Evolutionary conservation across 2,329 filamentous ascomycete genomes (phyloP), one percentile per base, ranked within the genome.

Genomic region (Fusarium euwallaceae): DNA sequence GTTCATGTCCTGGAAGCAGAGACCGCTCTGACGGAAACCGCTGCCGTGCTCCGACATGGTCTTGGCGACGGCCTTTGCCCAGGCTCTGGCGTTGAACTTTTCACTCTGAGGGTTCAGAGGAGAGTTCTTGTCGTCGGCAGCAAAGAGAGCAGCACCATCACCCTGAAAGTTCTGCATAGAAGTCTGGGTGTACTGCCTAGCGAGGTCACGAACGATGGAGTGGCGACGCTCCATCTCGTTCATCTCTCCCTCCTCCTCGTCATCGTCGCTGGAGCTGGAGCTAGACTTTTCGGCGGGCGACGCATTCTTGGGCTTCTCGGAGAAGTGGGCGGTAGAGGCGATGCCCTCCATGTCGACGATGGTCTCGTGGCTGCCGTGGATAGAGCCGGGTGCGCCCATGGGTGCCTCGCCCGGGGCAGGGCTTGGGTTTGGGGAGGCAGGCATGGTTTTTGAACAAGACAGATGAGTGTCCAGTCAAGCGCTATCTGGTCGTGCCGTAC

Each of bases 21-120:
- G 70, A 1, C 81, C 82, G 7, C 74, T 77, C 51, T 76, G 76
- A 8, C 81, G 73, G 29, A 76, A 82, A 0, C 79, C 78, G 3
- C 63, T 67, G 5, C 80, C 81, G 22, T 79, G 71, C 9, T 79
- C 74, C 3, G 71, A 70, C 56, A 75, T 77, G 2, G 77, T 43
- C 10, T 78, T 76, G 5, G 79, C 66, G 3, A 82, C 51, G 2
- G 78, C 69, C 58, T 77, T 80, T 1, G 81, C 81, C 81, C 81
- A 83, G 4, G 83, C 82, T 24, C 84, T 82, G n/a, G 86, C 84
- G 67, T 83, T 86, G 80, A 90, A 90, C n/a, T 86, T 84, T 16
- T 81, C 81, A 55, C 84, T 84, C 51, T 81, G 80, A 6, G 88
- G 88, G 73, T 90, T 87, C 14, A 89, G 81, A 0, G 83, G 81